phyloP scores from a whole-genome alignment of 1,139 yeast species.

The Debaryomyces subglobosus region DNA sequence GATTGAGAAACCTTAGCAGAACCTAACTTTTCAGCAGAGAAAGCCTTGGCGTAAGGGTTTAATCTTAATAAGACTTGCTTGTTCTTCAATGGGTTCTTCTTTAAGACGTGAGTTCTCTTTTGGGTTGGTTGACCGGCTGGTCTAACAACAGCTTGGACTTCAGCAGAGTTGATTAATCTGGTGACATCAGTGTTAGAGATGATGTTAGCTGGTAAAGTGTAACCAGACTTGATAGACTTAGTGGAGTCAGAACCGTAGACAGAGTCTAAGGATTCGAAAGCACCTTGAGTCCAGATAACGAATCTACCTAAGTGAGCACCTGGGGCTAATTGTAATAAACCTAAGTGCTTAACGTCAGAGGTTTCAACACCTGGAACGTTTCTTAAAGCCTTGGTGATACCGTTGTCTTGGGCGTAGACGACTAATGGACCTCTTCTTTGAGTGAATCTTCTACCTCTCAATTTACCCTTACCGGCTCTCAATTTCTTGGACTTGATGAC shows the following conservation, averaged over 20 bases:
- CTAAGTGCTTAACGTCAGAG: conserved; percentile 87
- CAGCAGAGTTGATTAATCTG: conserved; percentile 98
- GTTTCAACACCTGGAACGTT: conserved; percentile 99
- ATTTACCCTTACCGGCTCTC: conserved; percentile 99
- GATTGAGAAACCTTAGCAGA: conserved; percentile 75
- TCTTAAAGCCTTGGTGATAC: conserved; percentile 98
- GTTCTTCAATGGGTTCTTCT: conserved; percentile 99
- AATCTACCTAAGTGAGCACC: conserved; percentile 99
- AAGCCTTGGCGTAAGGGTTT: conserved; percentile 99
- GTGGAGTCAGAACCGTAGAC: conserved; percentile 95
- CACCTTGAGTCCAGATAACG: conserved; percentile 99
- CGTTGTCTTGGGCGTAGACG: conserved; percentile 97
- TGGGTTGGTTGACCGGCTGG: conserved; percentile 94
- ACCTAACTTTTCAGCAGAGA: conserved; percentile 88
- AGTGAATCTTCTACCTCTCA: conserved; percentile 99
- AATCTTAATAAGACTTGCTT: conserved; percentile 96
- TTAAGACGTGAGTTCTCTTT: conserved; percentile 93
- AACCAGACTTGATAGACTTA: conserved; percentile 84
- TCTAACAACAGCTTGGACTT: conserved; percentile 95
- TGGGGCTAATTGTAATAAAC: conserved; percentile 99
- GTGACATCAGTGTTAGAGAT: conserved; percentile 94
- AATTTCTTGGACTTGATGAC: conserved; percentile 98
- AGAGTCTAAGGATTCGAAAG: conserved; percentile 94
- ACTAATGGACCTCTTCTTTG: conserved; percentile 99
- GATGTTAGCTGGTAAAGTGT: conserved; percentile 93